These are phyloP conservation scores for Sonneratia caseolaris DNA, from an alignment of 345 rosid species.

Conservation along the genomic window DNA sequence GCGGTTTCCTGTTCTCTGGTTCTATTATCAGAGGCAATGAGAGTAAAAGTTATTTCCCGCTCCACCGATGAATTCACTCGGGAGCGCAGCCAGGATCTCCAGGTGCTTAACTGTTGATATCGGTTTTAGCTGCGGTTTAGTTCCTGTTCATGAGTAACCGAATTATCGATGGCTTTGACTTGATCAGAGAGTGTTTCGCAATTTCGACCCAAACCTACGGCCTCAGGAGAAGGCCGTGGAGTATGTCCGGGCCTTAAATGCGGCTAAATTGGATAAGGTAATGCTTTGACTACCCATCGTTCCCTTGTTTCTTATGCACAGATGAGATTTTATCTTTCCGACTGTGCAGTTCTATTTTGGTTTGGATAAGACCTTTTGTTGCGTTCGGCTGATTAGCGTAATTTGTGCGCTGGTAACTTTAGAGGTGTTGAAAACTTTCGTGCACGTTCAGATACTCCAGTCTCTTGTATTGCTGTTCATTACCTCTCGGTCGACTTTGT, in stretches of 20 bases:
- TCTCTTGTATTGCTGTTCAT: too few relatives aligned
- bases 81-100: slow-evolving; percentile 92
- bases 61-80: slow-evolving; percentile 86
- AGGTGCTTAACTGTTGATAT: slow-evolving; percentile 24
- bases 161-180: neutral
- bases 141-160: neutral
- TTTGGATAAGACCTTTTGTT: neutral
- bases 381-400: neutral
- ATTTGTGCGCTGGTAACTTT: neutral
- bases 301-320: neutral
- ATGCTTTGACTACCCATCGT: neutral
- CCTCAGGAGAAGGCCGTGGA: slow-evolving; percentile 81
- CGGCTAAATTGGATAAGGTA: slow-evolving; percentile 94
- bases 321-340: neutral
- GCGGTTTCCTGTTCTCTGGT: neutral
- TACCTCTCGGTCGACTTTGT: too few relatives aligned
- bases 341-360: neutral
- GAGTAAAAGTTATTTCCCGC: slow-evolving; percentile 76
- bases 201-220: slow-evolving; percentile 73
- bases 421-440: neutral
- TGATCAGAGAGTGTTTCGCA: slow-evolving; percentile 70
- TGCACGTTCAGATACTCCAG: too few relatives aligned
- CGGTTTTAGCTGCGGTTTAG: neutral
- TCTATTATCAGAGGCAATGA: slow-evolving; percentile 28
- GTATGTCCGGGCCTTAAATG: slow-evolving; percentile 75